Percentiles rank a stretch among this genome's conserved stretches.
phyloP scores from a whole-genome alignment of 2,329 filamentous ascomycete species.

The Colletotrichum sp. region DNA sequence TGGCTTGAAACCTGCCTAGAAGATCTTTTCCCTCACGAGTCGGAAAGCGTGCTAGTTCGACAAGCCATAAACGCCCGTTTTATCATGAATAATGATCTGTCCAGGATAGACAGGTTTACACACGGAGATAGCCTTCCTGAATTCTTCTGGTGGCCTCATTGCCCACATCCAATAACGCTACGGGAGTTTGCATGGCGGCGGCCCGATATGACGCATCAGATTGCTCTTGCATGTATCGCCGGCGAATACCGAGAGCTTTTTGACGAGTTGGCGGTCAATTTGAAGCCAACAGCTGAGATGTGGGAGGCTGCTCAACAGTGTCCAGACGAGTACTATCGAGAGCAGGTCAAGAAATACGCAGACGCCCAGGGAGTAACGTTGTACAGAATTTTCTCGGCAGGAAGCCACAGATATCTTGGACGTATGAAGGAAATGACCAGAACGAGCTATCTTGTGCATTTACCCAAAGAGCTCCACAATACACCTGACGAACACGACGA shows the following conservation, averaged over 20 bases:
- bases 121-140: neutral
- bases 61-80: constrained; percentile 29
- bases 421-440: neutral
- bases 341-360: neutral
- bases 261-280: neutral
- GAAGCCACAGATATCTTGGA: neutral
- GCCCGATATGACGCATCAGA: neutral
- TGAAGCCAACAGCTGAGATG: neutral
- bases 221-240: neutral
- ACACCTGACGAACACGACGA: neutral
- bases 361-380: neutral
- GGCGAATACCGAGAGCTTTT: neutral
- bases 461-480: neutral
- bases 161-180: neutral
- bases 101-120: neutral
- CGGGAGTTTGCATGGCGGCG: neutral
- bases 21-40: neutral
- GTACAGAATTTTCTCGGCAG: neutral
- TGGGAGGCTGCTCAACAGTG: neutral
- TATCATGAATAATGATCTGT: constrained; percentile 35
- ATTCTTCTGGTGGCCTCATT: neutral
- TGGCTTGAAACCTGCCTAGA: constrained; percentile 24
- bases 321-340: neutral
- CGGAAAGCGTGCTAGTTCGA: neutral
- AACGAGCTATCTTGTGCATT: neutral